Conservation (phyloP, 1,284 basidiomycete genomes). For the Malassezia obtusa region DNA sequence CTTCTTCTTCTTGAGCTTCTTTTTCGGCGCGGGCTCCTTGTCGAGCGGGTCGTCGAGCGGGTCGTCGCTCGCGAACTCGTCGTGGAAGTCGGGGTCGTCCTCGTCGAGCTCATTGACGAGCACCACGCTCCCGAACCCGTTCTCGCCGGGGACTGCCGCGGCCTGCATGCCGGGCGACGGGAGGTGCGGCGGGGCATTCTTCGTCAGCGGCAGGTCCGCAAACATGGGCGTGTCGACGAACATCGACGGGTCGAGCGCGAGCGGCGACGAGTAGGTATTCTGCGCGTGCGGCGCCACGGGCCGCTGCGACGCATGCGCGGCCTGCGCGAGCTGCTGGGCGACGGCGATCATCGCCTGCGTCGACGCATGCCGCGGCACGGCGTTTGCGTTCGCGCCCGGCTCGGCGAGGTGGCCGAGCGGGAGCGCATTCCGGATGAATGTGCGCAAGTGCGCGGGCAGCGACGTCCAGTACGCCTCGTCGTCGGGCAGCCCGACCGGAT, state of each 20-base stretch:
- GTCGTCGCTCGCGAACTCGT: constrained; percentile 41
- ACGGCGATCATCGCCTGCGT: constrained; percentile 48
- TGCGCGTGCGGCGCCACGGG: background rate
- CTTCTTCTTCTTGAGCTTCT: constrained; percentile 52
- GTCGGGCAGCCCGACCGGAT: constrained; percentile 46
- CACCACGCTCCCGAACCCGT: constrained; percentile 29
- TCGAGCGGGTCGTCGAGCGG: background rate
- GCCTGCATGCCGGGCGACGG: constrained; percentile 7
- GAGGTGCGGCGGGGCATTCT: constrained; percentile 1
- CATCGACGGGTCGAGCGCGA: constrained; percentile 41
- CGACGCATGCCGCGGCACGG: constrained; percentile 33
- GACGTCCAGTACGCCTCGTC: constrained; percentile 58
- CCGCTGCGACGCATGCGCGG: constrained; percentile 41
- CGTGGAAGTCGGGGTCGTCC: constrained; percentile 21
- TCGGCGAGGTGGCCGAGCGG: constrained; percentile 48
- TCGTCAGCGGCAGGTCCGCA: constrained; percentile 23
- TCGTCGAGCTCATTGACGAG: constrained; percentile 43
- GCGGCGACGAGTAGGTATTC: constrained; percentile 6
- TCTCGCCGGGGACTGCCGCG: background rate
- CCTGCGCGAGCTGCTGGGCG: constrained; percentile 46
- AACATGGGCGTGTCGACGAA: constrained; percentile 38
- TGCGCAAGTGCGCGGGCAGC: constrained; percentile 54
- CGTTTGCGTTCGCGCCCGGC: constrained; percentile 39
- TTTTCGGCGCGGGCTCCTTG: constrained; percentile 7
- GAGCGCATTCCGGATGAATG: constrained; percentile 56